Evolutionary conservation across 257 asterid species (phyloP).

Genomic region (Penstemon newberryi): DNA sequence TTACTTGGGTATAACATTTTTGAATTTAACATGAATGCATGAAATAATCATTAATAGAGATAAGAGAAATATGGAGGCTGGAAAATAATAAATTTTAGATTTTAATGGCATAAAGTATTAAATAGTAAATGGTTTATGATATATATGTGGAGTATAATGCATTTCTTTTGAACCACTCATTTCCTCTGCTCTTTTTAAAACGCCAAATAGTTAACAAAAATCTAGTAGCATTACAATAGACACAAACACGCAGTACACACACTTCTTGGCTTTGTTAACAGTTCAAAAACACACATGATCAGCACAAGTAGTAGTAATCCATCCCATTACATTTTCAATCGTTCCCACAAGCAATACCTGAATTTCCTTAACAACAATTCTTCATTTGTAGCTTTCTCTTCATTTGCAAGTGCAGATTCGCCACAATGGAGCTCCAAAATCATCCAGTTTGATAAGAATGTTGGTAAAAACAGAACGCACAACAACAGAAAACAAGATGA

Average conservation of each 20-base stretch:
- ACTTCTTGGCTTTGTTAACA: neutral
- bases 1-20: too few relatives aligned
- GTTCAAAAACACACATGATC: neutral
- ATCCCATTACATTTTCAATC: conserved; percentile 11
- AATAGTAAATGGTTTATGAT: too few relatives aligned
- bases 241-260: neutral
- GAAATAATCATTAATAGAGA: too few relatives aligned
- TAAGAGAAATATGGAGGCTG: too few relatives aligned
- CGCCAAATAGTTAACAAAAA: neutral
- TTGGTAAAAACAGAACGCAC: conserved; percentile 23
- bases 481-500: conserved; percentile 26
- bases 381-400: conserved; percentile 29
- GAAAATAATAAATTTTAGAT: too few relatives aligned
- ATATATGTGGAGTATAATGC: neutral
- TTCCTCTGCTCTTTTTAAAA: neutral
- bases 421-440: conserved; percentile 39
- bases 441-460: conserved; percentile 24
- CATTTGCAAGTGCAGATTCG: conserved; percentile 38
- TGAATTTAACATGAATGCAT: too few relatives aligned
- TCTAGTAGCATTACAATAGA: neutral
- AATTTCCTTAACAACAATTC: conserved; percentile 16
- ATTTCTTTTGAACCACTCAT: neutral
- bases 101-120: too few relatives aligned
- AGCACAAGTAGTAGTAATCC: too few relatives aligned
- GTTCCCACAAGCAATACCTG: conserved; percentile 20